Conservation (phyloP, 176 grass and related monocot species). For the Raddia distichophylla region DNA sequence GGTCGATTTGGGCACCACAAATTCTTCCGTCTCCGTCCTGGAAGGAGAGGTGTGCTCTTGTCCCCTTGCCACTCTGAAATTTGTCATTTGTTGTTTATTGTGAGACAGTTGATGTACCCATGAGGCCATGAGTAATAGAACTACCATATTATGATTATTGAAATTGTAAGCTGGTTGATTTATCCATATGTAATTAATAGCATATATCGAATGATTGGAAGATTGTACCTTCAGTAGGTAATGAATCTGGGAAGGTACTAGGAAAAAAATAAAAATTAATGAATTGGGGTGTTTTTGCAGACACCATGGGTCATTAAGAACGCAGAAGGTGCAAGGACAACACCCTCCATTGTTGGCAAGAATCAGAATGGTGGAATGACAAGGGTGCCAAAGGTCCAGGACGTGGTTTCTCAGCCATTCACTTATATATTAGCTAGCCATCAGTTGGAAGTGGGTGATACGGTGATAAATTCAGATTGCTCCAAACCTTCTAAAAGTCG, state of each 20-base stretch:
- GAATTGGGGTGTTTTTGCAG: slow-evolving; percentile 46
- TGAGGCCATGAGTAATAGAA: no score
- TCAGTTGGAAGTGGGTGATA: no score
- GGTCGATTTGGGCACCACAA: slow-evolving; percentile 91
- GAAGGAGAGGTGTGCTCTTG: slow-evolving; percentile 75
- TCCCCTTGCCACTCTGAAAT: background rate
- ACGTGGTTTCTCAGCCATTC: no score
- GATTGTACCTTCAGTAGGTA: background rate
- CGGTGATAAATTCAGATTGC: no score
- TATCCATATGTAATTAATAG: background rate
- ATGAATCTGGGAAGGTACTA: background rate
- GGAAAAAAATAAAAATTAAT: background rate
- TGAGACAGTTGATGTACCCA: background rate
- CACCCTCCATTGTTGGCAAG: slow-evolving; percentile 84
- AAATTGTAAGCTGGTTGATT: background rate
- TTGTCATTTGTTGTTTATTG: background rate
- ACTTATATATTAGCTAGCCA: no score
- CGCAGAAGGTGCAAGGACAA: slow-evolving; percentile 88
- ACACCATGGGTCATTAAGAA: slow-evolving; percentile 85
- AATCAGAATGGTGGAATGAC: slow-evolving; percentile 58
- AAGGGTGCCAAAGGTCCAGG: no score
- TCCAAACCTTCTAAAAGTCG: no score
- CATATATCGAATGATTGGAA: background rate
- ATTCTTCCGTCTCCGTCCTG: slow-evolving; percentile 89
- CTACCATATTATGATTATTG: background rate